Conservation (phyloP, 2,329 filamentous ascomycete species). For the Claviceps sorghi region DNA sequence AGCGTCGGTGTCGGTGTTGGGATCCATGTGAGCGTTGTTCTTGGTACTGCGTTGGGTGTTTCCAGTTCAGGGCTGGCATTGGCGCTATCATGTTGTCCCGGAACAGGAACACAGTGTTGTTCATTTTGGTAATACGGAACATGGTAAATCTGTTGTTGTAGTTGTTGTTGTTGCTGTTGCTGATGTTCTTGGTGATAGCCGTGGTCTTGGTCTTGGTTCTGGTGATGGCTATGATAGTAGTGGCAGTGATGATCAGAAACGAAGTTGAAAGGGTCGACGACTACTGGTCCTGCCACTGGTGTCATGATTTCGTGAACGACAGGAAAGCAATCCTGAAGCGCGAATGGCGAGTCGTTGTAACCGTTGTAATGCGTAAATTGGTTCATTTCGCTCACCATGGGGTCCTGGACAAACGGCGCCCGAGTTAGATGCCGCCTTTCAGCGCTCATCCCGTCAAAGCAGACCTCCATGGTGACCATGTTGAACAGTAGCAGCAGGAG, state of each 20-base stretch:
- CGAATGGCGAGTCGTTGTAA: neutral
- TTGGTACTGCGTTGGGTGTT: neutral
- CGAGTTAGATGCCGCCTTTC: neutral
- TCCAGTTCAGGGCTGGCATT: neutral
- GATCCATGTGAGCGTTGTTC: neutral
- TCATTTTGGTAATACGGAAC: neutral
- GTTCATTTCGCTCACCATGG: neutral
- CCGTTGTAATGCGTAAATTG: neutral
- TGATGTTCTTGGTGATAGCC: neutral
- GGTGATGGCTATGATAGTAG: neutral
- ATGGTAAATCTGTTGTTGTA: neutral
- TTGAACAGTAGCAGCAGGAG: neutral
- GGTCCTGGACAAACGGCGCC: neutral
- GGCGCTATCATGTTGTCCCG: neutral
- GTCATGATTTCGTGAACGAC: neutral
- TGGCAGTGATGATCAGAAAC: neutral
- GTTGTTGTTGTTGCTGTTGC: neutral
- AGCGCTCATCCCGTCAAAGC: neutral
- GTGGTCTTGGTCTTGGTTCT: neutral
- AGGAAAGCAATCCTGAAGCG: neutral
- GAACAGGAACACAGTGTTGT: neutral
- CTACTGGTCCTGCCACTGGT: neutral
- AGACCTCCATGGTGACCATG: neutral
- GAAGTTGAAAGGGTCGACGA: neutral
- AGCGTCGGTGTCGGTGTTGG: neutral